A percentile compares a stretch with the other conserved stretches of the same genome.
phyloP scores from a whole-genome alignment of 495 filamentous ascomycete species.

The Eremomyces bilateralis region DNA sequence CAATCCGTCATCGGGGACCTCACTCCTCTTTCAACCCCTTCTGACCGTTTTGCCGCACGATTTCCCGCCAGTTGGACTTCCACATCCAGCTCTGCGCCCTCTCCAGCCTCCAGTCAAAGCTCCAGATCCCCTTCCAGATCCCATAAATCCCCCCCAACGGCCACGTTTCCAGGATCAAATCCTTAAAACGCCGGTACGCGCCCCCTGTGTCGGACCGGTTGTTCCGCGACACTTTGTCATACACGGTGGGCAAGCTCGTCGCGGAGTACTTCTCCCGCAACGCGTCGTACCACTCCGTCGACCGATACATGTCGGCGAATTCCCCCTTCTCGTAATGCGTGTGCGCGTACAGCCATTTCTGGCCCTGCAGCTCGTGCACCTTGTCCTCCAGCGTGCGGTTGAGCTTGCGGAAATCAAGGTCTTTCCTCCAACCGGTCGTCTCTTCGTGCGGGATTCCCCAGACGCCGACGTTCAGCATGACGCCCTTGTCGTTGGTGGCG shows the following conservation, averaged over 20 bases:
- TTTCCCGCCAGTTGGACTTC: too few relatives aligned
- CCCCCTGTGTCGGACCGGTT: too few relatives aligned
- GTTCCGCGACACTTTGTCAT: conserved; percentile 27
- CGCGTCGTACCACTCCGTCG: conserved; percentile 25
- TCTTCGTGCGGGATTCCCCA: conserved; percentile 24
- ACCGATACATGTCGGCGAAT: conserved; percentile 34
- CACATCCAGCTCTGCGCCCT: too few relatives aligned
- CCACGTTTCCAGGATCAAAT: conserved; percentile 1
- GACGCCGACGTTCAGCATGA: conserved; percentile 31
- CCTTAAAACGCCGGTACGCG: too few relatives aligned
- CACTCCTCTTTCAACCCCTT: too few relatives aligned
- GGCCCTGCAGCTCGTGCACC: conserved; percentile 40
- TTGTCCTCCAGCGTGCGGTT: conserved; percentile 45
- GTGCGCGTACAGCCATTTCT: conserved; percentile 37
- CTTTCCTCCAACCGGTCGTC: conserved; percentile 2
- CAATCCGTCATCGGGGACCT: too few relatives aligned
- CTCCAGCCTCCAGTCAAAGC: too few relatives aligned
- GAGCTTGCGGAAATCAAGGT: conserved; percentile 24
- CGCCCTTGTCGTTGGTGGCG: too few relatives aligned
- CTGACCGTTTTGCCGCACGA: too few relatives aligned
- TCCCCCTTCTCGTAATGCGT: conserved; percentile 31
- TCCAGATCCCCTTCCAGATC: neutral
- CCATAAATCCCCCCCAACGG: conserved; percentile 1
- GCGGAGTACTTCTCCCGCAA: conserved; percentile 30
- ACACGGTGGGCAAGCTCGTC: conserved; percentile 25